Conservation (phyloP, 2,329 filamentous ascomycete genomes). For the Diaporthe sp. region DNA sequence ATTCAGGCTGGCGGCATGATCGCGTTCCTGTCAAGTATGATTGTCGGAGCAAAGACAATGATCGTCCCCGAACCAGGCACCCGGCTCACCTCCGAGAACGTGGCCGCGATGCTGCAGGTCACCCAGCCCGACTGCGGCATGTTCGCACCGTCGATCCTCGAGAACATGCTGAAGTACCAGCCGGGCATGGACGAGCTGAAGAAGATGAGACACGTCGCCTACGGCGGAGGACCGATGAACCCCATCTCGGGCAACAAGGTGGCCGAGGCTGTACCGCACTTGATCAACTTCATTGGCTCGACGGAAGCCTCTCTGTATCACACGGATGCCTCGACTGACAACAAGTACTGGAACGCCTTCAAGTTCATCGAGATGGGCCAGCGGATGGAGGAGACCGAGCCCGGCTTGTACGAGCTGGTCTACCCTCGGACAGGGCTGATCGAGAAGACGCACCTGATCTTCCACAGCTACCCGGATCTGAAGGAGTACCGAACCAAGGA, state of each 20-base stretch:
- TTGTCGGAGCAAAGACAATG: conserved; percentile 37
- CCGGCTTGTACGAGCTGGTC: conserved; percentile 50
- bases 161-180: conserved; percentile 42
- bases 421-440: conserved; percentile 47
- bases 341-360: conserved; percentile 46
- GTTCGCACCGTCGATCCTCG: conserved; percentile 42
- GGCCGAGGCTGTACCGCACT: conserved; percentile 39
- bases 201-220: conserved; percentile 40
- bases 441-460: conserved; percentile 42
- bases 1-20: conserved; percentile 36
- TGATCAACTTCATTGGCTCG: conserved; percentile 42
- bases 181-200: conserved; percentile 40
- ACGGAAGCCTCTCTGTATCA: conserved; percentile 42
- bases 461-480: conserved; percentile 49
- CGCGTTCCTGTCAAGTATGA: not conserved
- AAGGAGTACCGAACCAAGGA: conserved; percentile 53
- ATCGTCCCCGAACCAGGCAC: conserved; percentile 41
- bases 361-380: conserved; percentile 50
- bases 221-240: conserved; percentile 43
- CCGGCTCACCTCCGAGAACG: conserved; percentile 40
- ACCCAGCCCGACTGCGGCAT: conserved; percentile 36
- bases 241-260: conserved; percentile 42
- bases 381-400: conserved; percentile 49
- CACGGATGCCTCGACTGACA: conserved; percentile 37
- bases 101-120: conserved; percentile 37